A percentile compares a stretch with the other conserved stretches of the same genome.
These are phyloP conservation scores for Yamadazyma atmosphaerica DNA, from an alignment of 1,139 yeast species.

Conservation along the genomic window DNA sequence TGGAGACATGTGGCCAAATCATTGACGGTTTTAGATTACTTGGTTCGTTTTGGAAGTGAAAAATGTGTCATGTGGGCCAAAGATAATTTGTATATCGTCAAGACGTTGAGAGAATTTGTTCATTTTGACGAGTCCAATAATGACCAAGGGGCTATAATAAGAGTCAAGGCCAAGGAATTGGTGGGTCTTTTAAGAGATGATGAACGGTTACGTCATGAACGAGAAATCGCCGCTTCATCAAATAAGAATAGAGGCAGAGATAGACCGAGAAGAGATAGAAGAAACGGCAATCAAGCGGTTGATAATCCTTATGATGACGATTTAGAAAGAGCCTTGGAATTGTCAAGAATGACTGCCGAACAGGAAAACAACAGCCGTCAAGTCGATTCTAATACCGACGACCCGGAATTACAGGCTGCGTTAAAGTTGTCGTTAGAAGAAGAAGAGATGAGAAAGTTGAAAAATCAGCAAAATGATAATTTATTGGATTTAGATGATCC, in stretches of 20 bases:
- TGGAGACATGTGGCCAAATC: slow-evolving; percentile 98
- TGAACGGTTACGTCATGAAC: slow-evolving; percentile 75
- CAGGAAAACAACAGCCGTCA: slow-evolving; percentile 52
- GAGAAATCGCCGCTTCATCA: slow-evolving; percentile 46
- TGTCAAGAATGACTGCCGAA: slow-evolving; percentile 80
- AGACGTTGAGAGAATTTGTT: slow-evolving; percentile 88
- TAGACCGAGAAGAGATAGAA: slow-evolving; percentile 15
- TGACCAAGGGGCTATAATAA: slow-evolving; percentile 88
- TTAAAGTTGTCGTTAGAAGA: slow-evolving; percentile 84
- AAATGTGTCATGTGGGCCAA: slow-evolving; percentile 93
- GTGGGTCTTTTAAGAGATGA: slow-evolving; percentile 79
- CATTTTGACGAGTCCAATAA: slow-evolving; percentile 75
- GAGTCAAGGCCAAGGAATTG: slow-evolving; percentile 91
- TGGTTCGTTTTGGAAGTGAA: slow-evolving; percentile 86
- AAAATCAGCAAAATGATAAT: slow-evolving; percentile 48
- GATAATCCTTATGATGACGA: slow-evolving; percentile 70
- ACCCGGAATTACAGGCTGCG: slow-evolving; percentile 79
- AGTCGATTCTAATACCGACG: slow-evolving; percentile 43
- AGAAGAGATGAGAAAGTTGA: slow-evolving; percentile 69
- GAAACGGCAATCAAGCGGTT: slow-evolving; percentile 8
- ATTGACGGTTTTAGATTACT: slow-evolving; percentile 81
- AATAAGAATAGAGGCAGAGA: slow-evolving; percentile 11
- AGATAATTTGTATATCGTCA: slow-evolving; percentile 85
- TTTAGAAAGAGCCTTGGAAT: slow-evolving; percentile 77
- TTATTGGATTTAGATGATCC: slow-evolving; percentile 55